phyloP scores from a whole-genome alignment of 768 basidiomycete genomes.

The Naganishia vaughanmartiniae region DNA sequence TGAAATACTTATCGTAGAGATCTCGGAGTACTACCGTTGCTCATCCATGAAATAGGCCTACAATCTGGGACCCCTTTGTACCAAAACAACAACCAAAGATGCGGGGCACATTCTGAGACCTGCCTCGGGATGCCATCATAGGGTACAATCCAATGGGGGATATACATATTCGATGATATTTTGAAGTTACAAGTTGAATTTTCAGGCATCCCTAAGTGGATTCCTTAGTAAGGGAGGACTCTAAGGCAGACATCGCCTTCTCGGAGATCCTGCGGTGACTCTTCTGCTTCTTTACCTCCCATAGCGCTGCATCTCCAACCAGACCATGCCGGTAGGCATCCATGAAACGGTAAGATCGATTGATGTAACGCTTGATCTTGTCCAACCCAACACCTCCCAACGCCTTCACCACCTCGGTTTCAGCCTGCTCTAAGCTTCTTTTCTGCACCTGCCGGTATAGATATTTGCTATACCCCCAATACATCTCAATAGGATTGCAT shows the following conservation, averaged over 20 bases:
- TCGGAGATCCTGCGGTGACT: constrained; percentile 35
- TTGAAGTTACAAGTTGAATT: constrained; percentile 1
- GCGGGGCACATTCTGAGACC: not conserved
- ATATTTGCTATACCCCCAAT: constrained; percentile 53
- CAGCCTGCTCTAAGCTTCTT: constrained; percentile 49
- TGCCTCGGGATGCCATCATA: not conserved
- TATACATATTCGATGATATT: not conserved
- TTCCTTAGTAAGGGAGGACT: no score
- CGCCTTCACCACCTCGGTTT: constrained; percentile 46
- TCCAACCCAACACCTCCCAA: constrained; percentile 47
- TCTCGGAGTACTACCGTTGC: not conserved
- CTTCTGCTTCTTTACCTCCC: constrained; percentile 40
- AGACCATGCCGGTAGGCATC: constrained; percentile 45
- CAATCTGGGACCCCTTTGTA: not conserved
- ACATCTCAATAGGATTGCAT: constrained; percentile 57
- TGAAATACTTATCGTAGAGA: not conserved
- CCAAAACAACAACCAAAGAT: no score
- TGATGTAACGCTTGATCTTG: constrained; percentile 34
- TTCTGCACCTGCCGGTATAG: constrained; percentile 44
- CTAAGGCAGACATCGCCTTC: no score
- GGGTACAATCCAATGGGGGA: not conserved
- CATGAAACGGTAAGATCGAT: constrained; percentile 39
- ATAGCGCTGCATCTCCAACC: constrained; percentile 39
- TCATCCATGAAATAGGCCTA: not conserved
- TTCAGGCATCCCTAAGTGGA: no score